Evolutionary conservation across 2,329 filamentous ascomycete genomes (phyloP).

Genomic region (Tolypocladium paradoxum): DNA sequence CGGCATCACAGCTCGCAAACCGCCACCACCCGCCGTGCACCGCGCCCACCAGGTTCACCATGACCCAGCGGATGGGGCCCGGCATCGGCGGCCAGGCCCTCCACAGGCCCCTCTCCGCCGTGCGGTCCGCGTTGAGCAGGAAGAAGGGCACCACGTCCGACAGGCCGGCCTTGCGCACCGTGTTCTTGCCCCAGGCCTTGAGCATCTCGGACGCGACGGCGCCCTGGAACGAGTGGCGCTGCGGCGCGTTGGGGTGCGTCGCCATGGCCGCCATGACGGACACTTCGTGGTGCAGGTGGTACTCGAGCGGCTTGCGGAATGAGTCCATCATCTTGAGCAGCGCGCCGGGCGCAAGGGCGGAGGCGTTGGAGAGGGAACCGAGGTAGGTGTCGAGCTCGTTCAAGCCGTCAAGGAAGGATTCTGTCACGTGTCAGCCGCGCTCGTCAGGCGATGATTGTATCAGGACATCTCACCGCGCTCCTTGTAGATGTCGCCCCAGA

Average conservation of each 20-base stretch:
- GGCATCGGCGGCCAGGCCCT: constrained; percentile 56
- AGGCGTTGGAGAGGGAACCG: constrained; percentile 25
- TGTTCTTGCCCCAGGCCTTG: constrained; percentile 52
- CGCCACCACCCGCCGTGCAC: constrained; percentile 50
- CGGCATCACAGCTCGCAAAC: constrained; percentile 50
- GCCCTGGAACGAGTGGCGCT: constrained; percentile 31
- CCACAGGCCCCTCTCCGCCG: constrained; percentile 49
- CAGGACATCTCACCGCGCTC: constrained; percentile 36
- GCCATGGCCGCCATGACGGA: constrained; percentile 38
- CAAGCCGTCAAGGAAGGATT: constrained; percentile 40
- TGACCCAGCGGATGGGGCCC: constrained; percentile 44
- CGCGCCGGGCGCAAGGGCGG: constrained; percentile 31
- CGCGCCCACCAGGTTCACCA: constrained; percentile 47
- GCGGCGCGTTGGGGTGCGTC: constrained; percentile 38
- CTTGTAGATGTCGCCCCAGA: constrained; percentile 41
- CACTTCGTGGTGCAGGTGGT: constrained; percentile 47
- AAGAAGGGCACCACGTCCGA: constrained; percentile 55
- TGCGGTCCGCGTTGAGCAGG: constrained; percentile 50
- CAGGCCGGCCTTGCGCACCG: constrained; percentile 48
- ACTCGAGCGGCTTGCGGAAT: constrained; percentile 39
- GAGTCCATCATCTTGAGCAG: constrained; percentile 38
- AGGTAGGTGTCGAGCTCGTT: constrained; percentile 43
- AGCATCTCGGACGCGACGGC: constrained; percentile 38
- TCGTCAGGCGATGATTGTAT: background rate
- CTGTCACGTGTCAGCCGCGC: constrained; percentile 8